Evolutionary conservation across 2,329 filamentous ascomycete species (phyloP), one percentile per base, ranked within the genome.

Genomic region (Alternaria hordeiaustralica): DNA sequence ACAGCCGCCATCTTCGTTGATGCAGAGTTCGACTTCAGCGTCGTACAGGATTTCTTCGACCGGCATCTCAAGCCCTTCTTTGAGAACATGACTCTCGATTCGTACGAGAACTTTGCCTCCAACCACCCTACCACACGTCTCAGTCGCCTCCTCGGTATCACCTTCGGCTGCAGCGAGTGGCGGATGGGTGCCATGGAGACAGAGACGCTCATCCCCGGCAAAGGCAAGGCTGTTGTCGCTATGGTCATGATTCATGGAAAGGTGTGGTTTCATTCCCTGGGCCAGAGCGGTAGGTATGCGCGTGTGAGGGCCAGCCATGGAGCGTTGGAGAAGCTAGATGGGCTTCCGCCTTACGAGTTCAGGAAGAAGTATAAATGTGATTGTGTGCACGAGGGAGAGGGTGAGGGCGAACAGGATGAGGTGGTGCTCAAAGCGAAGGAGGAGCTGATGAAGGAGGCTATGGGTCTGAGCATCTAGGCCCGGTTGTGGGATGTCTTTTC

Each of bases 1-100:
- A 82, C 97, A 3, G 96, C 94, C 2, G 95, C 95, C 20, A 85
- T 97, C 21, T 98, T 98, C 76, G 91, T 99, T 11, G 96, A 99
- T 79, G 91, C 92, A 0, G 84, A 86, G 49, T 98, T 95, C 80
- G 83, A 96, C 74, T 97, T 91, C 78, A 78, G 78, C 12, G 84
- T 89, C 18, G 91, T 98, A 1, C 88, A 91, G 66, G 76, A 77
- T 0, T 98, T 99, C 81, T 97, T 97, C 79, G 80, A 88, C n/a
- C 77, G 73, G 13, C 89, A 94, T 67, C 87, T 98, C 59, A 85
- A 86, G 60, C 89, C 89, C 3, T 97, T 89, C 81, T 98, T 98
- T 77, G 84, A 87, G 55, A 91, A 97, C 78, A 97, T 98, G 89
- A 83, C 85, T 4, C 86, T 96, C 43, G 63, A 62, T 0, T 46